A percentile compares a stretch with the other conserved stretches of the same genome.
Conservation (phyloP, 169 alveolate species). For the Cytauxzoon felis region DNA sequence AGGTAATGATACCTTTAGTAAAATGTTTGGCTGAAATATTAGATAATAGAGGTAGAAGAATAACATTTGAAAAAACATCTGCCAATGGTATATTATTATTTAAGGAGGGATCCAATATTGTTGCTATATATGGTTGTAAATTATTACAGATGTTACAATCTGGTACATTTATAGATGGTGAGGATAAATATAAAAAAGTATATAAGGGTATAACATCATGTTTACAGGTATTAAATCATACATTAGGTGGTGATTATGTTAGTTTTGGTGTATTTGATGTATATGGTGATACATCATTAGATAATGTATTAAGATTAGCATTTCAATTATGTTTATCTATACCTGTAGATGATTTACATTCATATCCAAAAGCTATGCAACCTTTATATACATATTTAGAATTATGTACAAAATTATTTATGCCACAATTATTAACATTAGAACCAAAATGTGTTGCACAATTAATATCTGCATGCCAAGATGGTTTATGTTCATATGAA, state of each 20-base stretch:
- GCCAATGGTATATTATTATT: slow-evolving; percentile 89
- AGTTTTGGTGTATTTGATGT: slow-evolving; percentile 90
- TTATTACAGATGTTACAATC: slow-evolving; percentile 33
- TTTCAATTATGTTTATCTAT: slow-evolving; percentile 83
- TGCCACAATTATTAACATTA: slow-evolving; percentile 68
- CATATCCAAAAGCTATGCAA: slow-evolving; percentile 77
- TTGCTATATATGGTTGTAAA: slow-evolving; percentile 71
- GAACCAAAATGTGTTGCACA: slow-evolving; percentile 62
- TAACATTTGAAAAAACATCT: slow-evolving; percentile 86
- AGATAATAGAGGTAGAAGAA: slow-evolving; percentile 84
- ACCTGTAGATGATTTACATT: slow-evolving; percentile 81
- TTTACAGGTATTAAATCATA: slow-evolving; percentile 82
- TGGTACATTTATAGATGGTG: slow-evolving; percentile 60
- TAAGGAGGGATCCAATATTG: slow-evolving; percentile 82
- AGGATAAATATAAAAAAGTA: slow-evolving; percentile 82
- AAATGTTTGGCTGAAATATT: slow-evolving; percentile 85
- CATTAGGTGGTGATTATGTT: slow-evolving; percentile 87
- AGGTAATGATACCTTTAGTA: slow-evolving; percentile 85
- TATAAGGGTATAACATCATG: slow-evolving; percentile 88
- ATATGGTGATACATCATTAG: slow-evolving; percentile 86
- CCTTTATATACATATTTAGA: slow-evolving; percentile 85
- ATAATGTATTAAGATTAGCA: slow-evolving; percentile 83
- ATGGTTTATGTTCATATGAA: slow-evolving; percentile 74
- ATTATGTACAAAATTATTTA: slow-evolving; percentile 80
- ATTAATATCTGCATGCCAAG: slow-evolving; percentile 65